Percentiles rank a stretch among this genome's conserved stretches.
phyloP scores from a whole-genome alignment of 1,284 basidiomycete species.

The Hortiboletus rubellus region DNA sequence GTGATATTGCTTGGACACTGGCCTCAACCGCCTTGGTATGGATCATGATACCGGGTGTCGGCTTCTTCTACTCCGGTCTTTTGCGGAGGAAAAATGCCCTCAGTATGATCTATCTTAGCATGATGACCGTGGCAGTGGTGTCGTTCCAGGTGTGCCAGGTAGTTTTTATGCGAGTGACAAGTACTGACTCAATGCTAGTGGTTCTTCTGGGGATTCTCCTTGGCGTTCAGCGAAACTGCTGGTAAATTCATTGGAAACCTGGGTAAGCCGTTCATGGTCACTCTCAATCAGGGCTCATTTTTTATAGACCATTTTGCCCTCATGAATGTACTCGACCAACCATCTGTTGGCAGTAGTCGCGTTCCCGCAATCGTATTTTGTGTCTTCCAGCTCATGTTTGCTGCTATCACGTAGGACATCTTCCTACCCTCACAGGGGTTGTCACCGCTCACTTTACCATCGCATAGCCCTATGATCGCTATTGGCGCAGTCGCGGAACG shows the following conservation, averaged over 20 bases:
- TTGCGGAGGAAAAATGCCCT: conserved; percentile 88
- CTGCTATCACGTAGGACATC: conserved; percentile 67
- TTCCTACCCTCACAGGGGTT: not conserved
- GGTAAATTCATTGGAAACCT: conserved; percentile 64
- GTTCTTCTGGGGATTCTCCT: conserved; percentile 76
- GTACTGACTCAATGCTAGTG: conserved; percentile 41
- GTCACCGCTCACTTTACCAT: not conserved
- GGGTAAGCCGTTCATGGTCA: conserved; percentile 36
- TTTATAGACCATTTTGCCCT: conserved; percentile 77
- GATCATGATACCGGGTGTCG: conserved; percentile 91
- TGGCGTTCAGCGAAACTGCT: conserved; percentile 67
- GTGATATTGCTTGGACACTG: conserved; percentile 81
- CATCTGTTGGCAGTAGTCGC: conserved; percentile 68
- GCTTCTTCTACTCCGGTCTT: conserved; percentile 89
- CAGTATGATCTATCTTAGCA: conserved; percentile 86
- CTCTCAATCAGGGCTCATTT: conserved; percentile 8
- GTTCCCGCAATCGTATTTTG: conserved; percentile 87
- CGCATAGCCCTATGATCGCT: conserved; percentile 71
- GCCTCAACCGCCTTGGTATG: conserved; percentile 76
- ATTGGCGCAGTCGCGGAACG: conserved; percentile 94
- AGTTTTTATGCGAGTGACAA: not conserved
- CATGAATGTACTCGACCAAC: conserved; percentile 74
- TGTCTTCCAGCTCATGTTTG: conserved; percentile 91
- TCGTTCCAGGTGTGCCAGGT: conserved; percentile 63
- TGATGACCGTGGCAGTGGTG: conserved; percentile 75